Evolutionary conservation across 331 rosid genomes (phyloP).

Genomic region (Malus hybrid): DNA sequence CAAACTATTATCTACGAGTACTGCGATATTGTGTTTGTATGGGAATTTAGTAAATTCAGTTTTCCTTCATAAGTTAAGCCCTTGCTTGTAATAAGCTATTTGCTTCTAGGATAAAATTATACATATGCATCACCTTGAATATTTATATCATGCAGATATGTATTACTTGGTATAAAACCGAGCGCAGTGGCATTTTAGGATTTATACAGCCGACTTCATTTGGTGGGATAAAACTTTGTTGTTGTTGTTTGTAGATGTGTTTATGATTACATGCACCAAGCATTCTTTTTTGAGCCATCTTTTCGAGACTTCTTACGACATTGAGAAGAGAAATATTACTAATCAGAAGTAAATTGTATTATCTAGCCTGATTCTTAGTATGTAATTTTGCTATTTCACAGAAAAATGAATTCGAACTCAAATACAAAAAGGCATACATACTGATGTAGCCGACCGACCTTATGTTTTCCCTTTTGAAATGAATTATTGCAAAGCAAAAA

Average conservation of each 20-base stretch:
- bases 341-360: too few species aligned
- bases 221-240: too few species aligned
- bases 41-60: not conserved
- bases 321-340: not conserved
- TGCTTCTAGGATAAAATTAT: not conserved
- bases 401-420: too few species aligned
- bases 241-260: too few species aligned
- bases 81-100: not conserved
- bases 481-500: not conserved
- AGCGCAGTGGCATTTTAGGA: rapidly evolving
- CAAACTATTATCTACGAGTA: not conserved
- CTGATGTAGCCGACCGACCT: not conserved
- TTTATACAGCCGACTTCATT: too few species aligned
- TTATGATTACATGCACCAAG: not conserved
- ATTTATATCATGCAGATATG: not conserved
- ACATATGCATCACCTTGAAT: not conserved
- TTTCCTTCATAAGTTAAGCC: not conserved
- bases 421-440: too few species aligned
- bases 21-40: not conserved
- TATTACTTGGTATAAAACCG: too few species aligned
- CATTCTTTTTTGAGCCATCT: not conserved
- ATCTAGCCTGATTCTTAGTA: not conserved
- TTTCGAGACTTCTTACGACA: not conserved
- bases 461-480: not conserved
- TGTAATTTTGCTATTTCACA: not conserved